phyloP scores from a whole-genome alignment of 1,139 yeast genomes.

The Starmera stellimalicola region DNA sequence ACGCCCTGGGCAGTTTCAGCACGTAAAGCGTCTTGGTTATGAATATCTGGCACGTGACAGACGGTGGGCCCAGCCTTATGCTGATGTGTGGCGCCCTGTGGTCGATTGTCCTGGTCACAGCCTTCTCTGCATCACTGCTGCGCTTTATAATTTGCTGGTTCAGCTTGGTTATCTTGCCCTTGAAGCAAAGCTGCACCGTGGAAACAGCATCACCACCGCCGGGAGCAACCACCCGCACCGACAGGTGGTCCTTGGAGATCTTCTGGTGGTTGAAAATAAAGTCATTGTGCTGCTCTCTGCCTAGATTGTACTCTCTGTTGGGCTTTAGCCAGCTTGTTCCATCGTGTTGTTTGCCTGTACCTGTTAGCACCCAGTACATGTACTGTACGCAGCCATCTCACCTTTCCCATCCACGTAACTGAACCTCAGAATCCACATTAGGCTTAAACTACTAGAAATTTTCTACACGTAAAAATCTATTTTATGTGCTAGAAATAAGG shows the following conservation, averaged over 20 bases:
- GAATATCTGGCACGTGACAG: not conserved
- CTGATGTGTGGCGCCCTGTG: too few relatives aligned
- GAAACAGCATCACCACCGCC: slow-evolving; percentile 6
- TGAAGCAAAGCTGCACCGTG: slow-evolving; percentile 3
- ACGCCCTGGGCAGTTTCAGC: not conserved
- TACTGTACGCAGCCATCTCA: too few relatives aligned
- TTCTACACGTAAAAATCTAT: too few relatives aligned
- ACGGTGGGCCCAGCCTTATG: not conserved
- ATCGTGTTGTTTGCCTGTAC: not conserved
- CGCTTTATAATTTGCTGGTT: slow-evolving; percentile 2
- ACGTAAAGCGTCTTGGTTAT: not conserved
- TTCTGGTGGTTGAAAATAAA: slow-evolving; percentile 5
- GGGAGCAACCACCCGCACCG: slow-evolving; percentile 4
- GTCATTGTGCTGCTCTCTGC: slow-evolving; percentile 2
- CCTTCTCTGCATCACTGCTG: not conserved
- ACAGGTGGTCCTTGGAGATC: slow-evolving; percentile 7
- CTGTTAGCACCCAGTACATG: too few relatives aligned
- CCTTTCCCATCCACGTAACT: too few relatives aligned
- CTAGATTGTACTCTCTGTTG: slow-evolving; percentile 3
- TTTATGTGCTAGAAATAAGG: too few relatives aligned
- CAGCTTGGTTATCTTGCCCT: slow-evolving; percentile 6
- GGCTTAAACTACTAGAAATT: too few relatives aligned
- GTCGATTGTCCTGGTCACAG: too few relatives aligned
- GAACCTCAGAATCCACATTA: too few relatives aligned
- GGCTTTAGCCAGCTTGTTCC: slow-evolving; percentile 3